A percentile compares a stretch with the other conserved stretches of the same genome.
Conservation (phyloP, 2,329 filamentous ascomycete genomes). For the Cadophora gregata region DNA sequence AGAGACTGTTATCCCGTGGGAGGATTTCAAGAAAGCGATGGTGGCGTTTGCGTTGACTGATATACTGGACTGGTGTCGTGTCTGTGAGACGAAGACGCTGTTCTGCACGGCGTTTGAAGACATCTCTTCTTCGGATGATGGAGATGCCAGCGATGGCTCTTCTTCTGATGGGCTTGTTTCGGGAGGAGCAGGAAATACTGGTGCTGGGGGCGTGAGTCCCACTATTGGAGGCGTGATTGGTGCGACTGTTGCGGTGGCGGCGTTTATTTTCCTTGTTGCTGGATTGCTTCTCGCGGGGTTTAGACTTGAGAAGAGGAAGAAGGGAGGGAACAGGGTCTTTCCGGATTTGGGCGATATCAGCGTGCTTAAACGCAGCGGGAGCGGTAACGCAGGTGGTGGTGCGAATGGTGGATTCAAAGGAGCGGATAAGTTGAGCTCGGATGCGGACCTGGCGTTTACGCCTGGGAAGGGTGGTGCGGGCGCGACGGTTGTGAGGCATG, state of each 20-base stretch:
- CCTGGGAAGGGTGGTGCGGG: slow-evolving; percentile 34
- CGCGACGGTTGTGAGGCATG: slow-evolving; percentile 37
- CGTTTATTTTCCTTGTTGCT: slow-evolving; percentile 25
- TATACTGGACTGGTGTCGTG: slow-evolving; percentile 40
- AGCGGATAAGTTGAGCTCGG: slow-evolving; percentile 40
- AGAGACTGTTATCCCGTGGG: slow-evolving; percentile 40
- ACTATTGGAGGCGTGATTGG: slow-evolving; percentile 43
- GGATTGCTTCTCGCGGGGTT: slow-evolving; percentile 37
- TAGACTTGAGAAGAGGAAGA: slow-evolving; percentile 29
- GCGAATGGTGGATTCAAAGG: slow-evolving; percentile 43
- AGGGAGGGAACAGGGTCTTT: neutral
- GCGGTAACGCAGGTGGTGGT: slow-evolving; percentile 14
- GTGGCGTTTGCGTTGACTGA: slow-evolving; percentile 33
- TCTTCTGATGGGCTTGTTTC: neutral
- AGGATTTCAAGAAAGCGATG: slow-evolving; percentile 40
- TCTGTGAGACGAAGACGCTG: slow-evolving; percentile 33
- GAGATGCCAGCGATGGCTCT: neutral
- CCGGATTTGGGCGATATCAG: slow-evolving; percentile 17
- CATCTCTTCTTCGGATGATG: neutral
- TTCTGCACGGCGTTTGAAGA: slow-evolving; percentile 39
- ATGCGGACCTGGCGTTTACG: slow-evolving; percentile 42
- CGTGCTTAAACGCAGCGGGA: slow-evolving; percentile 27
- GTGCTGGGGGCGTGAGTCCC: slow-evolving; percentile 23
- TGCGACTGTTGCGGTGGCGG: slow-evolving; percentile 37
- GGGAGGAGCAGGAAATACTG: neutral